Conservation (phyloP, 768 basidiomycete genomes). For the Mycena olivaceomarginata region DNA sequence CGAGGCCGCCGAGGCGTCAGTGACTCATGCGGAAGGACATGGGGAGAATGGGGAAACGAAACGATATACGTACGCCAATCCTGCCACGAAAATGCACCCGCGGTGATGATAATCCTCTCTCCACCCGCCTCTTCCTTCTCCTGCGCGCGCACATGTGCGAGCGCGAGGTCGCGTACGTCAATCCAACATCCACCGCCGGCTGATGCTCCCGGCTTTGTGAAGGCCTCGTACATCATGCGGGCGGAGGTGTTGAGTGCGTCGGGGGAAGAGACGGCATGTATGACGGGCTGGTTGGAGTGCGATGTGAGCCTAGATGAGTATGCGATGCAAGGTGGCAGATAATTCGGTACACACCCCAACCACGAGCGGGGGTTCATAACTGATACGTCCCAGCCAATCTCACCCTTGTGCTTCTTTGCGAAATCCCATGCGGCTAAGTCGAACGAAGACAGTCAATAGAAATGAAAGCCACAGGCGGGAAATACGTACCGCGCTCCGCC, state of each 20-base stretch:
- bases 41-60: not conserved
- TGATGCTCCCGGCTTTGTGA: slow-evolving; percentile 47
- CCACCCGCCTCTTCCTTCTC: slow-evolving; percentile 68
- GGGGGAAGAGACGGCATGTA: slow-evolving; percentile 56
- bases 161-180: slow-evolving; percentile 71
- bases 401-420: slow-evolving; percentile 58
- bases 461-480: not conserved
- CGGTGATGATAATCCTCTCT: slow-evolving; percentile 70
- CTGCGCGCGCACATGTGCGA: slow-evolving; percentile 72
- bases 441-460: not conserved
- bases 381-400: slow-evolving; percentile 71
- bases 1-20: not conserved
- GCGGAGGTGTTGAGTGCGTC: slow-evolving; percentile 61
- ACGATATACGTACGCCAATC: slow-evolving; percentile 46
- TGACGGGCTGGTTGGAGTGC: slow-evolving; percentile 54
- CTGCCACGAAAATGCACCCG: slow-evolving; percentile 50
- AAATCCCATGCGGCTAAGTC: slow-evolving; percentile 65
- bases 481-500: slow-evolving; percentile 69
- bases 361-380: slow-evolving; percentile 73
- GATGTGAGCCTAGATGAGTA: not conserved
- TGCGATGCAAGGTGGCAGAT: not conserved
- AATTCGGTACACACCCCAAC: slow-evolving; percentile 51
- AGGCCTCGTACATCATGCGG: slow-evolving; percentile 54
- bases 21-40: not conserved
- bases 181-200: slow-evolving; percentile 56